Base-by-base conservation (phyloP, 139 green algal genomes). In the Pycnococcus provasolii region DNA sequence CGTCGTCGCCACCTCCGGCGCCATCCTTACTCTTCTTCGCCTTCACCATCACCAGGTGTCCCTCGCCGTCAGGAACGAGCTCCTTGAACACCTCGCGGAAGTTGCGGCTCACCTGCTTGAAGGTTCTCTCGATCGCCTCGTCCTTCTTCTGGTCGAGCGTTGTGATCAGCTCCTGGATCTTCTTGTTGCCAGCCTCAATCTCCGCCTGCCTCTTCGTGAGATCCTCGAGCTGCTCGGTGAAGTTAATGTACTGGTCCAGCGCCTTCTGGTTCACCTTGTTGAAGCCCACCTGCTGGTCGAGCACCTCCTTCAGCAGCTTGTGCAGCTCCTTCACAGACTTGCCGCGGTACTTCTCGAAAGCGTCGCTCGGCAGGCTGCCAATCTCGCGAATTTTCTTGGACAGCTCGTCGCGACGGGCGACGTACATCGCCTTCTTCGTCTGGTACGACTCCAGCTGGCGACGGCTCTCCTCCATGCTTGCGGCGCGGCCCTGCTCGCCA, bases 121-220 rank as follows among this genome's bases (percentile, higher is more conserved):
- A 99, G 37, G 93, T 99, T 62, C 89, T 83, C 83, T 97, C 88
- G 42, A 99, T 90, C 40, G 87, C 83, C 78, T 97, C 90, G 67
- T 99, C 89, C 80, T 99, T 99, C 63, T 89, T 88, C 74, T 86
- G 73, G 78, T 98, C 93, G 61, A 99, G 84, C 13, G 79, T 79
- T 0, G 67, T 46, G 50, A 99, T 93, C 7, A 95, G 83, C 71
- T 94, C 81, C 46, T 72, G 66, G 64, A 94, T 91, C 76, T 93
- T 92, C 77, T 78, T 53, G 53, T 80, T 51, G 41, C 45, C 63
- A 66, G 70, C 60, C 8, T 69, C 45, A 37, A 88, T 65, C 68
- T 90, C 83, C 40, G 68, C 74, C 42, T 84, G 74, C 9, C 87
- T 67, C 42, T 64, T 63, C 3, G 44, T 58, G 53, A 97, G 76